Percentiles rank a stretch among this genome's conserved stretches.
Conservation (phyloP, 2,329 filamentous ascomycete species). For the Penicillium sp. region DNA sequence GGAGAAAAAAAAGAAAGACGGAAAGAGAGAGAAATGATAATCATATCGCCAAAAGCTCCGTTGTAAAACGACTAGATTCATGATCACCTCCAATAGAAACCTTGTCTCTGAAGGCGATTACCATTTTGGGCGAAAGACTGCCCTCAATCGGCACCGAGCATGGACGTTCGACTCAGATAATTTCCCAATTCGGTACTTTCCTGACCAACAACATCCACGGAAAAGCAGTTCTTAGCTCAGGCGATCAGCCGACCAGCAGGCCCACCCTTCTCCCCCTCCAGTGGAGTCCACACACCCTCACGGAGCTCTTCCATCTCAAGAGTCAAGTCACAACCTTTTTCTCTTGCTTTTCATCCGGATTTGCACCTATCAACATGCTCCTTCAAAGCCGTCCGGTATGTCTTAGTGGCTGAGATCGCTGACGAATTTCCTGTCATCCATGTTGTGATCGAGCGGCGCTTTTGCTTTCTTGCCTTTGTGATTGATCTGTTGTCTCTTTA, state of each 20-base stretch:
- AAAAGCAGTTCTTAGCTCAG: not conserved
- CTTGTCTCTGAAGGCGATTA: not conserved
- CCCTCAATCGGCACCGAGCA: not conserved
- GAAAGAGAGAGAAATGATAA: too few relatives aligned
- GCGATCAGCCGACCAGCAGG: slow-evolving; percentile 18
- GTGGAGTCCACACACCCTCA: too few relatives aligned
- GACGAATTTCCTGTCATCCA: not conserved
- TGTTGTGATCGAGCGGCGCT: not conserved
- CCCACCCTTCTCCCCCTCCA: too few relatives aligned
- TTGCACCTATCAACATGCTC: slow-evolving; percentile 15
- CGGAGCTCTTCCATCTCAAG: too few relatives aligned
- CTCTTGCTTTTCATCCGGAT: not conserved
- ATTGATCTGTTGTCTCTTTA: not conserved
- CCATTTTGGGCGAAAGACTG: too few relatives aligned
- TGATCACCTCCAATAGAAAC: not conserved
- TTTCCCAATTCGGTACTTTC: too few relatives aligned
- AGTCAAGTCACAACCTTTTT: not conserved
- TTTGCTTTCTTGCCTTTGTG: slow-evolving; percentile 1
- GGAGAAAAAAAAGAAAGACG: too few relatives aligned
- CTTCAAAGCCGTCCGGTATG: slow-evolving; percentile 4
- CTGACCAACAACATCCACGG: too few relatives aligned
- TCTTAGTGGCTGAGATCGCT: slow-evolving; percentile 13
- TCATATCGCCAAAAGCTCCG: too few relatives aligned
- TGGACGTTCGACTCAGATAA: not conserved
- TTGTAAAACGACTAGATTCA: too few relatives aligned